Base-by-base conservation (phyloP, 169 alveolate genomes). In the Plasmodium vivax region DNA sequence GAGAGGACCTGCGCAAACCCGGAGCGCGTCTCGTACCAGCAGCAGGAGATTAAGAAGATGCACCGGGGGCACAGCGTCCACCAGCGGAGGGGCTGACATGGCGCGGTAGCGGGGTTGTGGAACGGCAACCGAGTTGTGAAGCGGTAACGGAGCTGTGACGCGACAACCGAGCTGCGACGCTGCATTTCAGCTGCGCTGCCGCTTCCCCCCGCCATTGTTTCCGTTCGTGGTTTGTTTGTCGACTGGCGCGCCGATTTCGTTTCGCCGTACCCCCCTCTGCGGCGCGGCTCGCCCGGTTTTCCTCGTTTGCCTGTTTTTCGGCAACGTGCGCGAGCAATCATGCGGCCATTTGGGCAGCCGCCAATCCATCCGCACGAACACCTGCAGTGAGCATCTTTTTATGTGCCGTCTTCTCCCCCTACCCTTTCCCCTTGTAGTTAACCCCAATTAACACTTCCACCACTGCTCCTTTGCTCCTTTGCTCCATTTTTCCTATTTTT, bases 11-110 rank as follows among this genome's bases (percentile, higher is more conserved):
- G 79, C 79, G 41, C 36, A 14, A 85, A 41, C 68, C 82, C 92
- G 16, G 92, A 83, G 43, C 41, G 92, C 9, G 7, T 32, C 30
- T 62, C 92, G 30, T 83, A 83, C 30, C 92, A 56, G 47, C 92
- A 83, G 27, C 81, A 83, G 30, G 92, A 83, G 30, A 38, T 58
- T 32, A 83, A 83, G 72, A 83, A 62, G 45, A 36, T 83, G 82
- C 45, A 83, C 38, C 62, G 62, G 73, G 73, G 51, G 9, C 92
- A 83, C 9, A 56, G 38, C 45, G 68, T 68, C 10, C 54, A 83
- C 68, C 92, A 83, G 34, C 68, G 92, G 32, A 83, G 72, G 73
- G 71, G n/a, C 14, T 83, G 82, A 83, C 19, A 14, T 23, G 36
- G 3, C 27, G 27, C 27, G 27, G 27, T 23, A 23, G 27, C 27